A percentile compares a stretch with the other conserved stretches of the same genome.
Conservation (phyloP, 805 yeast species). For the Pichia sporocuriosa region DNA sequence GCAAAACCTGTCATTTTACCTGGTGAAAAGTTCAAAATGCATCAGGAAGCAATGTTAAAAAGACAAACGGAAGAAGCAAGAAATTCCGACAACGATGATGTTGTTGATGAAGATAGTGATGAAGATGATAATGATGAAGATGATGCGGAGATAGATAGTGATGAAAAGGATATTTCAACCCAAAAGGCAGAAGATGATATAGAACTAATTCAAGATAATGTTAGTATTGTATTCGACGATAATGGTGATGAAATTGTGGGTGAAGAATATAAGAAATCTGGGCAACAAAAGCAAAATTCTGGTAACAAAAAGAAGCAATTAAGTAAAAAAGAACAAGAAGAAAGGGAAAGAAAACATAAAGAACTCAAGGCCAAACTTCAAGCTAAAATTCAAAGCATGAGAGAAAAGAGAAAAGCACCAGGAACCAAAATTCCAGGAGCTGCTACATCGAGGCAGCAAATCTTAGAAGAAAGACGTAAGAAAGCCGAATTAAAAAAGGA, state of each 20-base stretch:
- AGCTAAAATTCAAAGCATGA: constrained; percentile 58
- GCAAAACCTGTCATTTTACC: constrained; percentile 45
- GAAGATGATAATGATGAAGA: constrained; percentile 15
- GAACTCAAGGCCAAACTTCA: constrained; percentile 76
- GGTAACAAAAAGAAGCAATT: constrained; percentile 21
- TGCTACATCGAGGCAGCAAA: constrained; percentile 76
- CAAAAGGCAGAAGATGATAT: constrained; percentile 13
- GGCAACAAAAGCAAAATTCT: constrained; percentile 9
- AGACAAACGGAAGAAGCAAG: constrained; percentile 13
- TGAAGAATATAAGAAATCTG: constrained; percentile 8
- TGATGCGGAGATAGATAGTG: constrained; percentile 3
- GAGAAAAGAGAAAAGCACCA: constrained; percentile 85
- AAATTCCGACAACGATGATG: too few species aligned
- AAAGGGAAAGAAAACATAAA: constrained; percentile 48
- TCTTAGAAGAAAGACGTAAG: constrained; percentile 57
- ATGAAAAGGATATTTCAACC: not conserved
- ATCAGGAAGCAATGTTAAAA: constrained; percentile 1
- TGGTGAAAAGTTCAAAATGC: constrained; percentile 18
- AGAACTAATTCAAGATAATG: constrained; percentile 10
- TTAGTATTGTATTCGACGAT: constrained; percentile 57
- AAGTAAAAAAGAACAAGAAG: constrained; percentile 43
- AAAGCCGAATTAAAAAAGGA: constrained; percentile 34
- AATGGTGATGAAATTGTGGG: constrained; percentile 49
- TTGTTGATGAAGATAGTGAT: constrained; percentile 25
- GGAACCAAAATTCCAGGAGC: constrained; percentile 79